A percentile compares a stretch with the other conserved stretches of the same genome.
Conservation (phyloP, 306 rosid species). For the Lathyrus oleraceus region DNA sequence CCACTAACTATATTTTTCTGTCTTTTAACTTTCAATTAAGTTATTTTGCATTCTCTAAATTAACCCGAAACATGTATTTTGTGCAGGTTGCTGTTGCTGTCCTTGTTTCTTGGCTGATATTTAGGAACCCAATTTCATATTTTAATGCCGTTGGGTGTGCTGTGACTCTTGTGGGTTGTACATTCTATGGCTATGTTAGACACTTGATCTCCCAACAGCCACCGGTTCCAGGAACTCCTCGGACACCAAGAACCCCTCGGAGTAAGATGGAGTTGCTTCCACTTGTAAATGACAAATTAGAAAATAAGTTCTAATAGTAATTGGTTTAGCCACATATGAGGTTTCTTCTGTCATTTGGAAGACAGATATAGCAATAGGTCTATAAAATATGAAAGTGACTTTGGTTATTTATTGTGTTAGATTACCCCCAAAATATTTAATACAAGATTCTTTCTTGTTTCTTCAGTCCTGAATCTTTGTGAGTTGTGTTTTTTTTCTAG, state of each 20-base stretch:
- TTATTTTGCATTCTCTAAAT: background rate
- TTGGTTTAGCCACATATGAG: constrained; percentile 21
- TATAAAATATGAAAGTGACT: constrained; percentile 33
- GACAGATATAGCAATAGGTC: constrained; percentile 47
- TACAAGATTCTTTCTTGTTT: constrained; percentile 11
- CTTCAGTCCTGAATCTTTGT: constrained; percentile 7
- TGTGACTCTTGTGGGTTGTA: constrained; percentile 86
- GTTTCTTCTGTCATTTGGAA: constrained; percentile 32
- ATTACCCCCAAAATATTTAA: constrained; percentile 32
- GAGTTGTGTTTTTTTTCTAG: background rate
- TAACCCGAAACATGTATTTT: constrained; percentile 11
- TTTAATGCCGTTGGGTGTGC: constrained; percentile 83
- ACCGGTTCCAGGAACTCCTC: constrained; percentile 66
- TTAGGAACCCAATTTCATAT: constrained; percentile 81
- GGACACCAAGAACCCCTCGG: constrained; percentile 86
- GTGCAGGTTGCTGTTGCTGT: constrained; percentile 95
- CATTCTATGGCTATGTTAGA: constrained; percentile 92
- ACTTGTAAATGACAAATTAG: constrained; percentile 94
- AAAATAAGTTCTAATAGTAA: constrained; percentile 68
- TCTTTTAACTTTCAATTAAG: background rate
- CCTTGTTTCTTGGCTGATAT: constrained; percentile 92
- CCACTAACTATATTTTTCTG: background rate
- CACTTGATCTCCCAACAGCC: constrained; percentile 82
- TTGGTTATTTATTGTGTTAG: constrained; percentile 39
- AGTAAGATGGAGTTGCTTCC: constrained; percentile 82